Evolutionary conservation across 129 eudicot genomes (phyloP), one percentile per base, ranked within the genome.

Genomic region (Pseudognaphalium luteoalbum): DNA sequence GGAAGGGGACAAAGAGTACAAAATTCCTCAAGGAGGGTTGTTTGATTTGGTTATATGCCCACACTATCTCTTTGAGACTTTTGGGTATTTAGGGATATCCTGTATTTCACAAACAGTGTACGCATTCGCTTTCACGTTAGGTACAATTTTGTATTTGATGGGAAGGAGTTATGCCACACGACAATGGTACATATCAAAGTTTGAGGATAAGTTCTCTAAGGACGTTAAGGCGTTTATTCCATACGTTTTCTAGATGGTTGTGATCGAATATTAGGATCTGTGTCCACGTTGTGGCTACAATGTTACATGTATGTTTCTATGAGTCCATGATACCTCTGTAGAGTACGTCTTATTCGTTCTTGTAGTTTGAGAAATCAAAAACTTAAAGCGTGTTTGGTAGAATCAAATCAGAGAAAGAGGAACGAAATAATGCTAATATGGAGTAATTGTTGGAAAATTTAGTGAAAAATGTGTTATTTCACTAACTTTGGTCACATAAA

Each of bases 11-110:
- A 90, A 80, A 66, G 81, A 76, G 15, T 90, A 90, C 82, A 86
- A 87, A 71, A 87, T 90, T 17, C 92, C 96, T 2, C 68, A 73
- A 76, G 96, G 96, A 25, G 96, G 92, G n/a, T 76, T 90, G 58
- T 90, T 90, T 66, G 41, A 54, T 66, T 73, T 83, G 72, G 92
- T 90, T 20, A 84, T 87, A 62, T 90, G 96, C 80, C 96, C 96
- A n/a, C 92, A 87, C 72, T 90, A 87, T 68, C 72, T 90, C 0
- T 90, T 90, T 19, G 96, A 90, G 72, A 84, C 87, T 21, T 54
- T 87, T 4, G 84, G 81, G 5, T 90, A 83, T 30, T 20, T 85
- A 22, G 96, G 92, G 14, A 72, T 83, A 12, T 57, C 87, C 8
- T 83, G 84, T 83, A 90, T 87, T 56, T 86, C 96, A 0, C 96